Evolutionary conservation across 176 grass and related monocot species (phyloP).

Genomic region (Eragrostis nindensis): DNA sequence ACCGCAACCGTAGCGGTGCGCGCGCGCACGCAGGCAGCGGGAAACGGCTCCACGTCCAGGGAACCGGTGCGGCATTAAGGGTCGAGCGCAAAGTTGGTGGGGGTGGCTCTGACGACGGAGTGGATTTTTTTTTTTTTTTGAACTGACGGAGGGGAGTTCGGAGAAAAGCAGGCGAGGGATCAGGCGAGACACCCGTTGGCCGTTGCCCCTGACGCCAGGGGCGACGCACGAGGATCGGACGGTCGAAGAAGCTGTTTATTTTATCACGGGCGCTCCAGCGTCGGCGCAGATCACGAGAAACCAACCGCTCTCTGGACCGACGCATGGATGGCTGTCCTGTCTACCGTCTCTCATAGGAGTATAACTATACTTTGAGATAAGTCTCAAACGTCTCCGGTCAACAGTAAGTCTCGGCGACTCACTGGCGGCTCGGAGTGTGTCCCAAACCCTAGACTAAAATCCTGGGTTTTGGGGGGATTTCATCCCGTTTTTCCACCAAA

Average conservation of each 20-base stretch:
- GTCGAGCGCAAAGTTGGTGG: conserved; percentile 17
- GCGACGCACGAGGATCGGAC: not conserved
- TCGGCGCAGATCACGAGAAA: conserved; percentile 15
- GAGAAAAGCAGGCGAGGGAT: not conserved
- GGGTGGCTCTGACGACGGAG: not conserved
- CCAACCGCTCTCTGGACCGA: not conserved
- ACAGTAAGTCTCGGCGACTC: no score
- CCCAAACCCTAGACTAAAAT: no score
- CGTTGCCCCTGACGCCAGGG: not conserved
- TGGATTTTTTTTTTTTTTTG: no score
- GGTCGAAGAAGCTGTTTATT: not conserved
- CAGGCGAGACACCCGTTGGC: not conserved
- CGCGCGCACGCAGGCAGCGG: no score
- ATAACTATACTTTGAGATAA: no score
- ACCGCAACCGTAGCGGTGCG: no score
- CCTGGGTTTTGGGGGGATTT: no score
- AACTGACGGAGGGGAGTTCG: not conserved
- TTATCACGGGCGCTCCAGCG: not conserved
- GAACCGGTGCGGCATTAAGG: conserved; percentile 29
- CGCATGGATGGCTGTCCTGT: not conserved
- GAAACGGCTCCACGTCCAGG: no score
- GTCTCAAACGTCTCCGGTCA: no score
- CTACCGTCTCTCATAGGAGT: no score
- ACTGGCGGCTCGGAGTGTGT: no score
- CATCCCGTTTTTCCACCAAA: no score